Evolutionary conservation across 305 asterid species (phyloP), one percentile per base, ranked within the genome.

Genomic region (Plantago coronopus): DNA sequence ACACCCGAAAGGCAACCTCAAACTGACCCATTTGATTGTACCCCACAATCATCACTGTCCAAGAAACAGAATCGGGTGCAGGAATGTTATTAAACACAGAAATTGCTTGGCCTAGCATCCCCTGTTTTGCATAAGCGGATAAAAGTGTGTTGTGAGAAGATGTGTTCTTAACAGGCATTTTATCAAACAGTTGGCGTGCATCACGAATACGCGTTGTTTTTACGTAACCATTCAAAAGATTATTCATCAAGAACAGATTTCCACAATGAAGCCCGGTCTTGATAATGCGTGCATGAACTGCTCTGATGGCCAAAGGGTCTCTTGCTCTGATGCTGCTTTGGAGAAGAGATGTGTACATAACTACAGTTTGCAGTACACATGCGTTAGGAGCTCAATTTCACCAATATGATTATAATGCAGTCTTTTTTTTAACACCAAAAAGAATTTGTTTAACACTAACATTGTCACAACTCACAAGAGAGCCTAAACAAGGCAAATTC

Each of bases 21-120:
- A 72, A 79, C 60, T 66, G 75, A 11, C 90, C 89, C 75, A 71
- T 63, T 5, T 56, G 83, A 54, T 78, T 81, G 64, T 78, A 83
- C 65, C 95, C 93, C 61, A 79, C 88, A n/a, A 91, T 83, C 83
- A 91, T 75, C 0, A 91, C 77, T 3, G 95, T 88, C 96, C 94
- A 91, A 4, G 96, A 87, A 64, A 88, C 83, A 38, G 94, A 82
- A 76, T 91, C 97, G 2, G 79, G 78, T 14, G 64, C 69, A 7
- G 91, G 84, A 77, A 78, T 69, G 70, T 66, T 71, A 38, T 77
- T 57, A 72, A 91, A 91, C 15, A 91, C 31, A 3, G 47, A 23
- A 42, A 54, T 76, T 1, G 97, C 95, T 66, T 82, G 86, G 0
- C 38, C 46, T 59, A 77, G 74, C 67, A 62, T 64, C 1, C 97